These are phyloP conservation scores for Pinus tabuliformis DNA, from an alignment of 75 land plant genomes.

Conservation along the genomic window DNA sequence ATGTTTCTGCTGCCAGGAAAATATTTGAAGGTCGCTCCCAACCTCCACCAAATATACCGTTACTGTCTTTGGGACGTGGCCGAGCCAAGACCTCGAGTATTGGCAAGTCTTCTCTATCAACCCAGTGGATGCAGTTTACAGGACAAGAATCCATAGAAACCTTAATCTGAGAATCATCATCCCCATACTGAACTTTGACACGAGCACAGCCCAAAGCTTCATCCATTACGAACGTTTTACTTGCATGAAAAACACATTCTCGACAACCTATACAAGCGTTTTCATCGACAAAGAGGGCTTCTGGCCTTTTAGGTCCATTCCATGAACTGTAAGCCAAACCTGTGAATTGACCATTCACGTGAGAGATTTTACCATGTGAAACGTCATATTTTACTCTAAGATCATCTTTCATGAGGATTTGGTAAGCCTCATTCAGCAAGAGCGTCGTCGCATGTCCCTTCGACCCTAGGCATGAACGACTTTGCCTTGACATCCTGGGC, in stretches of 20 bases:
- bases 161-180: slow-evolving; percentile 41
- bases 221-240: slow-evolving; percentile 62
- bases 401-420: slow-evolving; percentile 16
- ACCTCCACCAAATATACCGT: slow-evolving; percentile 68
- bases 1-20: slow-evolving; percentile 62
- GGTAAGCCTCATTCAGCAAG: slow-evolving; percentile 38
- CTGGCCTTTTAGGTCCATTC: too few relatives aligned
- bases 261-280: too few relatives aligned
- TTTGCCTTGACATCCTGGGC: too few relatives aligned
- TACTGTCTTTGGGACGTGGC: slow-evolving; percentile 47
- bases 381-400: background rate
- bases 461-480: background rate
- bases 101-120: too few relatives aligned
- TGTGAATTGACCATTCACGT: too few relatives aligned
- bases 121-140: too few relatives aligned
- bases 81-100: slow-evolving; percentile 50
- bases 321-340: too few relatives aligned
- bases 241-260: too few relatives aligned
- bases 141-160: too few relatives aligned
- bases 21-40: slow-evolving; percentile 68
- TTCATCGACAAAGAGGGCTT: too few relatives aligned
- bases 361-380: too few relatives aligned
- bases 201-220: slow-evolving; percentile 56
- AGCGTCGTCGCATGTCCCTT: slow-evolving; percentile 41
- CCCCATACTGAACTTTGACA: slow-evolving; percentile 62